Evolutionary conservation across 805 yeast genomes (phyloP), one percentile per base, ranked within the genome.

Genomic region (Yamadazyma sp.): DNA sequence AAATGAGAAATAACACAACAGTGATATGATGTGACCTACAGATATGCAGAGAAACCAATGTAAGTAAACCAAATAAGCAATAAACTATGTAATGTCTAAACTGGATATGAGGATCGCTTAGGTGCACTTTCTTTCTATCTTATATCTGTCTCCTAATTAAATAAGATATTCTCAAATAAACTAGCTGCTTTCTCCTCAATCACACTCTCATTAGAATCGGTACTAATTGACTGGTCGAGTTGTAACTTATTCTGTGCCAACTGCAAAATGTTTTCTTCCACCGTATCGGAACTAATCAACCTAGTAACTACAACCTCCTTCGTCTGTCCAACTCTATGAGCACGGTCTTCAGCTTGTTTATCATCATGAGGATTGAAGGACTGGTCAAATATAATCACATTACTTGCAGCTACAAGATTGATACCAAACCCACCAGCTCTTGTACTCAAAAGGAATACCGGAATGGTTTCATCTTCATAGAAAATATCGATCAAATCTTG

Each of bases 401-500:
- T 79, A 56, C 88, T 91, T 6, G 99, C 98, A 55, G 95, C 93
- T 1, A 95, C 93, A 52, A 93, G 73, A 55, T 93, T 93, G 62
- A 93, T 93, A 41, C 99, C 99, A 63, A 93, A 93, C 1, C 99
- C 99, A 56, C 99, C 99, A 1, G 99, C 98, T 57, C 87, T 88
- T 3, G 99, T 93, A 8, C 96, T 87, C 29, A 93, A 67, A 34
- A 93, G 68, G 53, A 93, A 91, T 3, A 93, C 83, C 0, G 95
- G 91, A 46, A 93, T 86, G 4, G 78, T 70, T 0, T 76, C 75
- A 44, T 89, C 95, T 22, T 85, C 89, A 53, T 88, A 83, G 55
- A 85, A 93, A 49, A 78, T 78, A 64, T 93, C 99, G 49, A 93
- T 91, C 48, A 91, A 66, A 41, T 84, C 87, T 60, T 93, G 99